phyloP scores from a whole-genome alignment of 306 rosid genomes.

The Begonia peltatifolia region DNA sequence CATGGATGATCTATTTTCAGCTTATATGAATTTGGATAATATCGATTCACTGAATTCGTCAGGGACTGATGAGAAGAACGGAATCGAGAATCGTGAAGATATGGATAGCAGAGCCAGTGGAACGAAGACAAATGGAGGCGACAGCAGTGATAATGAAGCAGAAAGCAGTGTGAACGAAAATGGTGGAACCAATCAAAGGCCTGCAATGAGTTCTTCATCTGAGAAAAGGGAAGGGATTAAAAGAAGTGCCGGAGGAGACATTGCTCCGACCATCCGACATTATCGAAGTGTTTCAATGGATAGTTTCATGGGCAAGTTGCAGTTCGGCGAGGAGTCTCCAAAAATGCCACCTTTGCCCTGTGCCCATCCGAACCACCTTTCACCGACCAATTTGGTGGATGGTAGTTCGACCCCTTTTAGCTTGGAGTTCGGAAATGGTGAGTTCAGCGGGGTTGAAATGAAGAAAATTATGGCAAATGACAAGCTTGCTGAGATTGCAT shows the following conservation, averaged over 20 bases:
- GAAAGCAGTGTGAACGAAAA: constrained; percentile 71
- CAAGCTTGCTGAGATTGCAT: constrained; percentile 83
- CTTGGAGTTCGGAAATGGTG: constrained; percentile 89
- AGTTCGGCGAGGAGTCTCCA: constrained; percentile 53
- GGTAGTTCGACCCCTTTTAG: constrained; percentile 53
- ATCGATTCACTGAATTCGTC: constrained; percentile 61
- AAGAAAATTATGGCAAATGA: constrained; percentile 83
- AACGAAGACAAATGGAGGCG: constrained; percentile 68
- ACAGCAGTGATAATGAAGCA: constrained; percentile 84
- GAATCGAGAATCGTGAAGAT: constrained; percentile 61
- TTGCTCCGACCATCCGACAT: constrained; percentile 58
- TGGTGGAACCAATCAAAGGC: constrained; percentile 33
- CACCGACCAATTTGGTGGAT: constrained; percentile 40
- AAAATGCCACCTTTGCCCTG: constrained; percentile 64
- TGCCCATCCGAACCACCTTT: constrained; percentile 33
- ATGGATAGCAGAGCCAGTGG: constrained; percentile 95
- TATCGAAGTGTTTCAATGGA: constrained; percentile 86
- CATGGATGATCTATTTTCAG: constrained; percentile 73
- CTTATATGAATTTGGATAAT: constrained; percentile 80
- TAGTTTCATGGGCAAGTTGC: constrained; percentile 76
- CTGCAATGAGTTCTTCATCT: constrained; percentile 21
- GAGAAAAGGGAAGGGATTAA: constrained; percentile 71
- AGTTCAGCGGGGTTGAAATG: constrained; percentile 78
- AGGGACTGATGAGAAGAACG: constrained; percentile 62
- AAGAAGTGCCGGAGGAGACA: constrained; percentile 62